phyloP scores from a whole-genome alignment of 495 filamentous ascomycete genomes.

The Tuber borchii region DNA sequence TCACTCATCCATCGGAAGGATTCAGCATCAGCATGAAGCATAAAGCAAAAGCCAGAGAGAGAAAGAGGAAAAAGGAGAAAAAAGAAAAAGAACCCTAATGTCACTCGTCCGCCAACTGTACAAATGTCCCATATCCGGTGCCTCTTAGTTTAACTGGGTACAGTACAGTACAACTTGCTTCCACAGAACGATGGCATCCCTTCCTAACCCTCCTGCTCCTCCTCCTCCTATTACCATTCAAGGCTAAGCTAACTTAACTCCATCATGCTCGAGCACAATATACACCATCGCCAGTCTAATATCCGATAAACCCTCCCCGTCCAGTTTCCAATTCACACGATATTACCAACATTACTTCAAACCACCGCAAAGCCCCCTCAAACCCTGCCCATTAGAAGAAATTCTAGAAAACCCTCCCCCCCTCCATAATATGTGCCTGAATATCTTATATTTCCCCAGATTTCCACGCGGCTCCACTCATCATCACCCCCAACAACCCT shows the following conservation, averaged over 20 bases:
- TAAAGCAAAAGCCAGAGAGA: neutral
- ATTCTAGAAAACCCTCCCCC: slow-evolving; percentile 11
- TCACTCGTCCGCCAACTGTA: neutral
- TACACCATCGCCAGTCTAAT: neutral
- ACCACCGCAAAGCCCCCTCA: neutral
- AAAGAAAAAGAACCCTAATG: neutral
- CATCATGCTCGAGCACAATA: neutral
- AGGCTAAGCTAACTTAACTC: neutral
- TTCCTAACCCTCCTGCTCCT: neutral
- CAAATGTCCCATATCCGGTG: neutral
- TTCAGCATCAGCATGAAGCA: neutral
- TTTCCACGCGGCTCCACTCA: slow-evolving; percentile 39
- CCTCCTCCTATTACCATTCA: neutral
- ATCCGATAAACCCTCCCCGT: neutral
- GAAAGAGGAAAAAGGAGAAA: no score
- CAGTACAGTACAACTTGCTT: neutral
- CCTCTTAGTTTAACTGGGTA: neutral
- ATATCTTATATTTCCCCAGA: slow-evolving; percentile 35
- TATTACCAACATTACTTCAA: neutral
- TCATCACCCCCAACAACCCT: slow-evolving; percentile 28
- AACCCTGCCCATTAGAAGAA: neutral
- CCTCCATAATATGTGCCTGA: slow-evolving; percentile 25
- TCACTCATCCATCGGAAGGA: neutral
- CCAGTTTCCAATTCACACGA: neutral
- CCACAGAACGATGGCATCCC: neutral